phyloP scores from a whole-genome alignment of 768 basidiomycete genomes.

The Lyophyllum semitale region DNA sequence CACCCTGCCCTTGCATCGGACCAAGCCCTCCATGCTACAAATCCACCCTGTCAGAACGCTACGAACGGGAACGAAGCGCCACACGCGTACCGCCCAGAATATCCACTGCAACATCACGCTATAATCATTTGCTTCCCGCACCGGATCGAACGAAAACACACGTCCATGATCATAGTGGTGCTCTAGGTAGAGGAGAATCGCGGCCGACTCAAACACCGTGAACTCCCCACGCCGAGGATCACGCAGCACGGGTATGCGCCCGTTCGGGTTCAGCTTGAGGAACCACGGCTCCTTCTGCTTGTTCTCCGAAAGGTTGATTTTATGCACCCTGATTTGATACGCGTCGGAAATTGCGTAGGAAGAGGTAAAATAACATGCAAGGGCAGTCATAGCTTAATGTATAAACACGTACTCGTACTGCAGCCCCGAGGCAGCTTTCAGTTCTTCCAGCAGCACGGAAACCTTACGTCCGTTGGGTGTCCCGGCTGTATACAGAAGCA shows the following conservation, averaged over 20 bases:
- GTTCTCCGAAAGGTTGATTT: slow-evolving; percentile 18
- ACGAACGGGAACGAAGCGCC: neutral
- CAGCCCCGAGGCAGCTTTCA: slow-evolving; percentile 39
- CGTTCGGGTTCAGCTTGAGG: slow-evolving; percentile 40
- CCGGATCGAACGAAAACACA: slow-evolving; percentile 40
- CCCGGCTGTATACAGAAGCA: slow-evolving; percentile 41
- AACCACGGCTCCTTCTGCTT: slow-evolving; percentile 34
- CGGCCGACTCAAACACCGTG: slow-evolving; percentile 42
- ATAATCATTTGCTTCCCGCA: slow-evolving; percentile 27
- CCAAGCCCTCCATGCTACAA: slow-evolving; percentile 20
- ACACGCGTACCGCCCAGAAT: slow-evolving; percentile 35
- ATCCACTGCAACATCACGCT: slow-evolving; percentile 49
- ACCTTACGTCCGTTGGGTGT: slow-evolving; percentile 61
- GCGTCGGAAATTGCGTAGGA: neutral
- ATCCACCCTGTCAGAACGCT: neutral
- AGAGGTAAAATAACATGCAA: neutral
- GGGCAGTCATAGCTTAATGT: neutral
- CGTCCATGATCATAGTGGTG: slow-evolving; percentile 44
- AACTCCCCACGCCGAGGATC: slow-evolving; percentile 30
- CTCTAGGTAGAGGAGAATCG: slow-evolving; percentile 46
- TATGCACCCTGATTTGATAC: slow-evolving; percentile 12
- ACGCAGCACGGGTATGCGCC: slow-evolving; percentile 40
- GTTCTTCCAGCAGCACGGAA: slow-evolving; percentile 63
- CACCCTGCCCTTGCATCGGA: slow-evolving; percentile 22
- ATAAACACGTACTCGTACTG: slow-evolving; percentile 34